Percentiles rank a stretch among this genome's conserved stretches.
phyloP scores from a whole-genome alignment of 495 filamentous ascomycete genomes.

The Aspergillus avenaceus region DNA sequence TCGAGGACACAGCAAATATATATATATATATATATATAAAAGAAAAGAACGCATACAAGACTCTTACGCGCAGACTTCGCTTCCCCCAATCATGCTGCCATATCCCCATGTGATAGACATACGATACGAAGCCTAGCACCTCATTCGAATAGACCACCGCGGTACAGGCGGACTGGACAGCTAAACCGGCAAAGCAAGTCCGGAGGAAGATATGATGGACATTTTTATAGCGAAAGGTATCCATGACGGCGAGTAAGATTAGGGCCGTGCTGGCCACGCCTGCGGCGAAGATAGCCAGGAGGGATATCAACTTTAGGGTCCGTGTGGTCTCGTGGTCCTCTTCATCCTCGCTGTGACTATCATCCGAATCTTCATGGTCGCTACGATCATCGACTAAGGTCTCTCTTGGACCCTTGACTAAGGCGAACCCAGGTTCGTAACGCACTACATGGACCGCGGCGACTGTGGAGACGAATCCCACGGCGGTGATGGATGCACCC shows the following conservation, averaged over 20 bases:
- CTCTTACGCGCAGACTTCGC: conserved; percentile 10
- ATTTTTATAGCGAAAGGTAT: conserved; percentile 20
- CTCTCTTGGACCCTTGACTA: conserved; percentile 7
- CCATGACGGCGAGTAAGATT: conserved; percentile 19
- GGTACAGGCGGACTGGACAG: conserved; percentile 16
- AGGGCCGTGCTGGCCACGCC: conserved; percentile 17
- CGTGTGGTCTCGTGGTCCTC: conserved; percentile 10
- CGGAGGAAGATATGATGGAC: conserved; percentile 18
- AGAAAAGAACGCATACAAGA: conserved; percentile 12
- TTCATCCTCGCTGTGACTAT: conserved; percentile 1
- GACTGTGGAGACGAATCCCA: conserved; percentile 19
- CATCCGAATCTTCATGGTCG: not conserved
- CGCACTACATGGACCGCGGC: conserved; percentile 19
- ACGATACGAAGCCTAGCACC: conserved; percentile 13
- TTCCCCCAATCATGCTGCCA: conserved; percentile 15
- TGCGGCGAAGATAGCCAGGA: conserved; percentile 16
- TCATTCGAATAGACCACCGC: conserved; percentile 22
- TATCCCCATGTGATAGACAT: conserved; percentile 11
- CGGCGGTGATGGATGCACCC: conserved; percentile 16
- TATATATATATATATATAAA: too few species aligned
- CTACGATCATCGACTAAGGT: not conserved
- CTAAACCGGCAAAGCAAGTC: conserved; percentile 16
- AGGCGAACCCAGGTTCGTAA: conserved; percentile 20
- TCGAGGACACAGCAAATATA: too few species aligned
- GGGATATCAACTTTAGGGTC: conserved; percentile 18